Conservation (phyloP, 2,329 filamentous ascomycete species). For the Beauveria asiatica region DNA sequence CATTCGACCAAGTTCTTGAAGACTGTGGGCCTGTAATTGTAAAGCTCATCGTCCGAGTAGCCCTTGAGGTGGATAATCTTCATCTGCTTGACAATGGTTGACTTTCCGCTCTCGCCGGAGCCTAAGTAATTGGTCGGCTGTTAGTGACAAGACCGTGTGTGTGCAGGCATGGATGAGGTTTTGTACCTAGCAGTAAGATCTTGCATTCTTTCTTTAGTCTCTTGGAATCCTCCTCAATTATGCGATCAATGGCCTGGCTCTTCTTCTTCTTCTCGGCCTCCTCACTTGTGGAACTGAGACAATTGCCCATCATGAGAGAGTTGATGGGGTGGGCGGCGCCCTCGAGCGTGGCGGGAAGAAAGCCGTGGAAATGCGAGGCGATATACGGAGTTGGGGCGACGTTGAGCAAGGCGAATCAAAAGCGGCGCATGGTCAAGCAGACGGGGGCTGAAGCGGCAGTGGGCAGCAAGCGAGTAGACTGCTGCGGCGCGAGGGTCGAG, state of each 20-base stretch:
- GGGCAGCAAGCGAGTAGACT: neutral
- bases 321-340: constrained; percentile 4
- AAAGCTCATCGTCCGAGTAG: constrained; percentile 88
- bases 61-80: constrained; percentile 99
- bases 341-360: neutral
- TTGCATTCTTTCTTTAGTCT: constrained; percentile 96
- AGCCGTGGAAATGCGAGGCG: neutral
- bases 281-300: constrained; percentile 81
- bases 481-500: neutral
- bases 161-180: constrained; percentile 6
- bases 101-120: constrained; percentile 97
- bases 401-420: neutral
- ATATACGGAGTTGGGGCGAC: neutral
- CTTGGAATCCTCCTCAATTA: constrained; percentile 88
- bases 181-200: constrained; percentile 83
- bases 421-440: constrained; percentile 2
- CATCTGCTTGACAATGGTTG: constrained; percentile 99
- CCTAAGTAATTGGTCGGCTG: constrained; percentile 43
- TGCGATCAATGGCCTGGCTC: constrained; percentile 91
- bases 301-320: constrained; percentile 68
- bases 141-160: constrained; percentile 5
- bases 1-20: constrained; percentile 98
- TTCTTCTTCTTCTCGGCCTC: constrained; percentile 91
- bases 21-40: constrained; percentile 88
- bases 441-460: neutral